A percentile compares a stretch with the other conserved stretches of the same genome.
These are phyloP conservation scores for Carex parvula DNA, from an alignment of 176 grass and related monocot genomes.

Conservation along the genomic window DNA sequence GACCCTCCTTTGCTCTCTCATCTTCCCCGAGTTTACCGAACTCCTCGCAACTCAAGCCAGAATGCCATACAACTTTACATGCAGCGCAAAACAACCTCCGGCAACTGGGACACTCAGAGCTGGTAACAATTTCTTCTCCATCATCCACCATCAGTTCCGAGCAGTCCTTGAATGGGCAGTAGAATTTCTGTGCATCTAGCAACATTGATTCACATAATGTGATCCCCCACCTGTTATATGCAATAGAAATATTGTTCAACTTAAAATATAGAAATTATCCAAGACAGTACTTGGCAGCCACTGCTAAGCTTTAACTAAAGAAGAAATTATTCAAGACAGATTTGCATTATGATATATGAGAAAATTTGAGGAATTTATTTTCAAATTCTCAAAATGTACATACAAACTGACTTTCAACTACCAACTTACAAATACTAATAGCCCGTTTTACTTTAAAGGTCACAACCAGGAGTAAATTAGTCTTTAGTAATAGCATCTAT, in stretches of 20 bases:
- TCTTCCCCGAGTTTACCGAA: constrained; percentile 14
- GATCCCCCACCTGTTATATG: constrained; percentile 44
- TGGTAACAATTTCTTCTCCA: background rate
- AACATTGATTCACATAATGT: constrained; percentile 46
- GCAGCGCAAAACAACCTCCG: constrained; percentile 45
- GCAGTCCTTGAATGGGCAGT: constrained; percentile 74
- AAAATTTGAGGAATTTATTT: background rate
- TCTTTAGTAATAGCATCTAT: background rate
- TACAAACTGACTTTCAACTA: background rate
- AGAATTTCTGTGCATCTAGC: constrained; percentile 14
- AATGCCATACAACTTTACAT: constrained; percentile 60
- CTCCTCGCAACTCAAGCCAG: constrained; percentile 39
- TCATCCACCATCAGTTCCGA: constrained; percentile 47
- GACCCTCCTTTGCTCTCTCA: constrained; percentile 37
- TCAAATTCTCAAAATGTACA: background rate
- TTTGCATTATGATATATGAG: background rate
- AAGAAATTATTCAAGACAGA: background rate
- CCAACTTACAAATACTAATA: background rate
- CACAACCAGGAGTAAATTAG: background rate
- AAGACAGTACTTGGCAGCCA: too few species aligned
- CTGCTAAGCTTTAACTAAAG: too few species aligned
- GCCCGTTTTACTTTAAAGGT: background rate
- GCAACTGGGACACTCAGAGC: constrained; percentile 56
- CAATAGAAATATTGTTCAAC: constrained; percentile 12
- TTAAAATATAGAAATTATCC: constrained; percentile 29